Evolutionary conservation across 345 rosid species (phyloP).

Genomic region (Erysimum cheiranthoides): DNA sequence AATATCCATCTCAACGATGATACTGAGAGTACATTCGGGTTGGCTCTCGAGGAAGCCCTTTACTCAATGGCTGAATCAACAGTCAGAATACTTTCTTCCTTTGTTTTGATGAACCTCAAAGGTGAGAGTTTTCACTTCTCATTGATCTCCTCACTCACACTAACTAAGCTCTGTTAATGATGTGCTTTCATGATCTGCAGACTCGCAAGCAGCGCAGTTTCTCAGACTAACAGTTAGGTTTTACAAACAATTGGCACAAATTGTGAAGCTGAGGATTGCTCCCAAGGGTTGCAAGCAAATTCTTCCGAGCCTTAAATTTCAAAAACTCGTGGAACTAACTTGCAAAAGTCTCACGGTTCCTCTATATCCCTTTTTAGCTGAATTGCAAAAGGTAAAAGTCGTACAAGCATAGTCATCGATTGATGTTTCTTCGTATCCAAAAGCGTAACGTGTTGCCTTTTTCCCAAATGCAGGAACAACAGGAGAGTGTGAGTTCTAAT

Average conservation of each 20-base stretch:
- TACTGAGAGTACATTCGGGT: conserved; percentile 48
- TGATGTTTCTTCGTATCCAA: conserved; percentile 26
- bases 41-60: conserved; percentile 62
- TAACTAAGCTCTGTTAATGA: conserved; percentile 26
- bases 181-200: conserved; percentile 52
- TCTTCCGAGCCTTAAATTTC: conserved; percentile 67
- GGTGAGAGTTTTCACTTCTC: conserved; percentile 51
- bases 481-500: conserved; percentile 48
- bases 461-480: conserved; percentile 62
- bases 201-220: conserved; percentile 68
- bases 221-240: conserved; percentile 62
- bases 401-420: background rate
- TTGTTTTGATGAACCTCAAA: conserved; percentile 71
- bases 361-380: conserved; percentile 73
- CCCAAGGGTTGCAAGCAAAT: conserved; percentile 78
- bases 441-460: background rate
- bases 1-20: conserved; percentile 42
- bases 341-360: conserved; percentile 79
- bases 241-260: conserved; percentile 82
- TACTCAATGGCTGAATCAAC: conserved; percentile 66
- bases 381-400: conserved; percentile 60
- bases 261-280: conserved; percentile 74
- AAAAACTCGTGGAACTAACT: conserved; percentile 78
- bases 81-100: conserved; percentile 65
- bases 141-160: conserved; percentile 8